phyloP scores from a whole-genome alignment of 176 grass and related monocot genomes.

The sorghum (Sorghum bicolor) region Sorghum_bicolor_NCBIv3 NC_012873.2:56391501-56392000 shows the following conservation, averaged over 20 bases:
- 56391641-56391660: slow-evolving; percentile 93
- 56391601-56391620: slow-evolving; percentile 65
- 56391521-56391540: not conserved
- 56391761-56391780: not conserved
- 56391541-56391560: not conserved
- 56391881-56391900: not conserved
- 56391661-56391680: slow-evolving; percentile 91
- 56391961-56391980: not conserved
- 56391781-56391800: not conserved
- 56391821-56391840: not conserved
- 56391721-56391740: not conserved
- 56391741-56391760: not conserved
- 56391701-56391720: not conserved
- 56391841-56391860: not conserved
- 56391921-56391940: not conserved
- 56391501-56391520: not conserved
- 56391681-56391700: slow-evolving; percentile 86
- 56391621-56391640: slow-evolving; percentile 99
- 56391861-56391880: not conserved
- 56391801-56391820: not conserved
- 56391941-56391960: not conserved
- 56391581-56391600: slow-evolving; percentile 22
- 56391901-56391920: not conserved
- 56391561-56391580: not conserved
- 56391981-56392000: not conserved